Conservation (phyloP, 2,329 filamentous ascomycete species). For the Pseudocercospora musae region DNA sequence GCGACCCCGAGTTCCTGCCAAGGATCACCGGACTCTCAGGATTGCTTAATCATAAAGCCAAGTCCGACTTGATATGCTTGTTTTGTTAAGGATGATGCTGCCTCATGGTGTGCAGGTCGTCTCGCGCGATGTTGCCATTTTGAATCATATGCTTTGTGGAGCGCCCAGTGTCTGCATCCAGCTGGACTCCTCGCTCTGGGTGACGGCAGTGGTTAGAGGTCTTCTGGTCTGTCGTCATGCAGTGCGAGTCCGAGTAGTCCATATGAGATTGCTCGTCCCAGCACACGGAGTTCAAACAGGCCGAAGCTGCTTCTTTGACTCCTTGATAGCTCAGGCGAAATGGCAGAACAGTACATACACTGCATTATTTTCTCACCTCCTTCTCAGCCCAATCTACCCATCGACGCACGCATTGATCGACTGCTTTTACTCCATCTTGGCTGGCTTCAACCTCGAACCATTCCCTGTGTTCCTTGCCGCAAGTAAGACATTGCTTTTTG, state of each 20-base stretch:
- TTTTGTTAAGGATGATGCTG: background rate
- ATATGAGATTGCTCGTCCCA: background rate
- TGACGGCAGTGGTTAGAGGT: background rate
- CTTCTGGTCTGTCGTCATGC: background rate
- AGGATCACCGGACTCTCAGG: background rate
- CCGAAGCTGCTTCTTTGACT: background rate
- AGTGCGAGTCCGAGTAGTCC: background rate
- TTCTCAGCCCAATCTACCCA: conserved; percentile 74
- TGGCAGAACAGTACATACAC: background rate
- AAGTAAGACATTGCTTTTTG: conserved; percentile 67
- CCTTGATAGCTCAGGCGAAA: background rate
- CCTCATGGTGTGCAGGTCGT: background rate
- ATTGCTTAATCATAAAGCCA: background rate
- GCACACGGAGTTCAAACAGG: background rate
- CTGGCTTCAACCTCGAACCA: conserved; percentile 90
- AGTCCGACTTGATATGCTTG: background rate
- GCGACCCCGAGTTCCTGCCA: background rate
- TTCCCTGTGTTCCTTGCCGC: conserved; percentile 82
- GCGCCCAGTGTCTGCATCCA: background rate
- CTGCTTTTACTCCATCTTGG: conserved; percentile 63
- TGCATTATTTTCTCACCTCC: conserved; percentile 7
- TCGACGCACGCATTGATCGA: conserved; percentile 71
- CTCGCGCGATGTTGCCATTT: background rate
- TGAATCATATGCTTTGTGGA: background rate
- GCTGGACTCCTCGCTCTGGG: background rate